Percentiles rank a stretch among this genome's conserved stretches.
Conservation (phyloP, 2,329 filamentous ascomycete species). For the Diaporthe ilicicola region DNA sequence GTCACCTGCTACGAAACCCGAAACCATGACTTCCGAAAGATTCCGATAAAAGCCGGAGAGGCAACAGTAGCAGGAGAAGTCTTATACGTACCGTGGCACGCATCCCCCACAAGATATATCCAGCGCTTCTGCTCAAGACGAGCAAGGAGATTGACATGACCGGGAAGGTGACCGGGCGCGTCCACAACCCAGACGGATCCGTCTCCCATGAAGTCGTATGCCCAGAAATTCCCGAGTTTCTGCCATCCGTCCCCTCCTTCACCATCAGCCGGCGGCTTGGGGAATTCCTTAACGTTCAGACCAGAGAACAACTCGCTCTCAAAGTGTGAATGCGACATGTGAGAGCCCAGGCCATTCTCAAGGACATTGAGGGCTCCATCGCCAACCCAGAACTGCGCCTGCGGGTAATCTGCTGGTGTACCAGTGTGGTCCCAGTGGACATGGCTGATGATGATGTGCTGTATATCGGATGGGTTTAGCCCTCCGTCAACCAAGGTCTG, state of each 20-base stretch:
- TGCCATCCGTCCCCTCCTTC: constrained; percentile 42
- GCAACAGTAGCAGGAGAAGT: no score
- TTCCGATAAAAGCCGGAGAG: no score
- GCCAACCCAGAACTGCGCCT: constrained; percentile 59
- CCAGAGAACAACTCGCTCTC: constrained; percentile 41
- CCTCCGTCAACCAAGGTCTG: constrained; percentile 43
- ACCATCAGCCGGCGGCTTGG: constrained; percentile 38
- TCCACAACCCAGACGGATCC: constrained; percentile 56
- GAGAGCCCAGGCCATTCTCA: constrained; percentile 40
- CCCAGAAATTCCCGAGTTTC: constrained; percentile 52
- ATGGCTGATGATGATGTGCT: constrained; percentile 56
- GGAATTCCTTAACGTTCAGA: constrained; percentile 52
- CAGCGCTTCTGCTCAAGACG: constrained; percentile 49
- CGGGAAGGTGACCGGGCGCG: constrained; percentile 59
- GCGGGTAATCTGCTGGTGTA: constrained; percentile 59
- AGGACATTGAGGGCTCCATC: constrained; percentile 53
- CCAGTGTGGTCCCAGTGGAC: constrained; percentile 67
- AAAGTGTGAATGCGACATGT: constrained; percentile 42
- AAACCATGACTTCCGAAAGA: no score
- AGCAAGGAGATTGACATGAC: constrained; percentile 59
- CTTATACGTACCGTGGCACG: no score
- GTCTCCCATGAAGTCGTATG: constrained; percentile 57
- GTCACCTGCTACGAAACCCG: no score
- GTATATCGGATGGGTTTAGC: constrained; percentile 36
- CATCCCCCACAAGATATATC: constrained; percentile 61